phyloP scores from a whole-genome alignment of 805 yeast genomes.

The Debaryomyces tyrocola region DNA sequence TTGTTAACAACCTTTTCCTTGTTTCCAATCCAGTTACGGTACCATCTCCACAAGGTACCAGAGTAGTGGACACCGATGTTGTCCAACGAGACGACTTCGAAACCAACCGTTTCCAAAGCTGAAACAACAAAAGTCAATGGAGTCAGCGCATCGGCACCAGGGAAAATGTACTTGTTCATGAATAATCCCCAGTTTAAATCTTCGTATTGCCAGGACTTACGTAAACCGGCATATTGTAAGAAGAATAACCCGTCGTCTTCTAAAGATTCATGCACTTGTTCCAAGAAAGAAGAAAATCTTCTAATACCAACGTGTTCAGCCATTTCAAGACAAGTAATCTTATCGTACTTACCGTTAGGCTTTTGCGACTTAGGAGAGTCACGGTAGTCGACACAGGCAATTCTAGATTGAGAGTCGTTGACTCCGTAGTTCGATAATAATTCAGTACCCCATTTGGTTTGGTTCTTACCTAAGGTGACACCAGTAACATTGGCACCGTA shows the following conservation, averaged over 20 bases:
- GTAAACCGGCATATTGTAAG: slow-evolving; percentile 85
- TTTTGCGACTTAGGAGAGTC: slow-evolving; percentile 73
- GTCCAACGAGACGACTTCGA: slow-evolving; percentile 80
- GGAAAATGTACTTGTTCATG: slow-evolving; percentile 95
- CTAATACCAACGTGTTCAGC: slow-evolving; percentile 95
- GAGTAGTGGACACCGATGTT: slow-evolving; percentile 93
- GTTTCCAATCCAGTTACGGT: slow-evolving; percentile 89
- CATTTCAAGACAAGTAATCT: slow-evolving; percentile 91
- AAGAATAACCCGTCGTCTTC: slow-evolving; percentile 90
- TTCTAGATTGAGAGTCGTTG: slow-evolving; percentile 64
- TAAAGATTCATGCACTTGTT: slow-evolving; percentile 80
- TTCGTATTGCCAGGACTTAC: slow-evolving; percentile 93
- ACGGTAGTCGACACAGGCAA: slow-evolving; percentile 84
- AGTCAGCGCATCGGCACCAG: slow-evolving; percentile 96
- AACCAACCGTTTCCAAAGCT: slow-evolving; percentile 78
- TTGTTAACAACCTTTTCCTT: slow-evolving; percentile 71
- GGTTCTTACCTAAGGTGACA: slow-evolving; percentile 85
- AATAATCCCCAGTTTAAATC: slow-evolving; percentile 92
- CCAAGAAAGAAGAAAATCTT: slow-evolving; percentile 70
- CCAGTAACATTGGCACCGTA: slow-evolving; percentile 89
- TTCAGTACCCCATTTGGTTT: slow-evolving; percentile 84
- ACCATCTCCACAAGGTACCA: slow-evolving; percentile 91
- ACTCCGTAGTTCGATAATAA: slow-evolving; percentile 71
- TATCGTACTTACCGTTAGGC: slow-evolving; percentile 59
- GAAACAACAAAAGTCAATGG: slow-evolving; percentile 83